These are phyloP conservation scores for Hypoxylon sp. DNA, from an alignment of 2,329 filamentous ascomycete species.

Conservation along the genomic window DNA sequence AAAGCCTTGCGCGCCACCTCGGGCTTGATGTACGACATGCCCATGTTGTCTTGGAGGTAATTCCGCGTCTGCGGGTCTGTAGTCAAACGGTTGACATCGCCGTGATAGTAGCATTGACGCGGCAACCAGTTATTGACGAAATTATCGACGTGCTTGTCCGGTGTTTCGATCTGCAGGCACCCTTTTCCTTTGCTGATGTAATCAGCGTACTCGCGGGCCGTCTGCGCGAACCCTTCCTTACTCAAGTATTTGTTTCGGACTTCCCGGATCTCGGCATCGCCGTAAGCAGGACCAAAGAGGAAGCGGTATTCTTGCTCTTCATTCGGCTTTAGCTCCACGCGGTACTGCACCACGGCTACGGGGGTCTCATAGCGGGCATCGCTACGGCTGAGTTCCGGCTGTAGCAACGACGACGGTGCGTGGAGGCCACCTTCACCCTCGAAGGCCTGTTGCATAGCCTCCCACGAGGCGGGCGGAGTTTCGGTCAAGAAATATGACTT, in stretches of 20 bases:
- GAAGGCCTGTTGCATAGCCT: conserved; percentile 66
- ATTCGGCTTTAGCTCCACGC: conserved; percentile 57
- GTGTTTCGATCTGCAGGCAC: conserved; percentile 67
- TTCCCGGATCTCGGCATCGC: conserved; percentile 64
- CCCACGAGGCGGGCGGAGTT: conserved; percentile 66
- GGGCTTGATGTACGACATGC: conserved; percentile 71
- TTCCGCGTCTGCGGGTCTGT: conserved; percentile 73
- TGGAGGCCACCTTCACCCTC: conserved; percentile 71
- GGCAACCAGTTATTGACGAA: conserved; percentile 73
- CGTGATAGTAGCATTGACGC: conserved; percentile 71
- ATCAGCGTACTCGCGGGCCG: conserved; percentile 62
- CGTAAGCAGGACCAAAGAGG: conserved; percentile 68
- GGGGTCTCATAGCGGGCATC: conserved; percentile 71
- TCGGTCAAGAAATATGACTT: conserved; percentile 72
- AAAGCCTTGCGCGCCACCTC: conserved; percentile 65
- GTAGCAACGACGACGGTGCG: conserved; percentile 62
- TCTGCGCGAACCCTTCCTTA: conserved; percentile 63
- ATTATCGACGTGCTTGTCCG: conserved; percentile 69
- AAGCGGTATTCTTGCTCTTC: conserved; percentile 66
- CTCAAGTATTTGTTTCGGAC: conserved; percentile 66
- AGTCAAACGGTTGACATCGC: conserved; percentile 70
- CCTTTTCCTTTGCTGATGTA: conserved; percentile 68
- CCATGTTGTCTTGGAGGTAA: conserved; percentile 73
- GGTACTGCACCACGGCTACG: conserved; percentile 68
- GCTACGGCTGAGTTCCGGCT: conserved; percentile 59